Evolutionary conservation across 106 monocot genomes (phyloP).

Genomic region (Agapanthus africanus): DNA sequence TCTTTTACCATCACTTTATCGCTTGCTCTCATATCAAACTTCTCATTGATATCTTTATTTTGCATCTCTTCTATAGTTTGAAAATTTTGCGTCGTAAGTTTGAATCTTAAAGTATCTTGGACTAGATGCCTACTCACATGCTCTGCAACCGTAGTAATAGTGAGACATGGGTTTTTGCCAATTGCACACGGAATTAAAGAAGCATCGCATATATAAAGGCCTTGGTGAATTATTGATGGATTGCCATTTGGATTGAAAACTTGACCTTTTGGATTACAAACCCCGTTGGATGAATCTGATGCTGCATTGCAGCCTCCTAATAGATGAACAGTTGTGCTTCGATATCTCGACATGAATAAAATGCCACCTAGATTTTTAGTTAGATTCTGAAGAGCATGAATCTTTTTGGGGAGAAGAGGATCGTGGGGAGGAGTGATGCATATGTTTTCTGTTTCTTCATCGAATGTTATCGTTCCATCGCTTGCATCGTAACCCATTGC

Average conservation of each 20-base stretch:
- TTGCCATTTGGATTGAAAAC: constrained; percentile 10
- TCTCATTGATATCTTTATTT: background rate
- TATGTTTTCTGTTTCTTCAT: constrained; percentile 21
- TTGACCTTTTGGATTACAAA: constrained; percentile 25
- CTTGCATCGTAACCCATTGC: constrained; percentile 26
- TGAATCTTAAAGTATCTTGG: constrained; percentile 20
- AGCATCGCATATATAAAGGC: constrained; percentile 33
- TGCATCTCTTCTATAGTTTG: background rate
- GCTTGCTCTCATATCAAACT: background rate
- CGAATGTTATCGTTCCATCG: constrained; percentile 26
- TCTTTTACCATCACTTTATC: constrained; percentile 23
- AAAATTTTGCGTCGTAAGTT: background rate
- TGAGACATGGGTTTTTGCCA: constrained; percentile 30
- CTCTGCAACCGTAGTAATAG: constrained; percentile 26
- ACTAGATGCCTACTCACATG: constrained; percentile 14
- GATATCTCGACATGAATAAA: constrained; percentile 32
- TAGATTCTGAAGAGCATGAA: constrained; percentile 27
- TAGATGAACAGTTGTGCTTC: constrained; percentile 37
- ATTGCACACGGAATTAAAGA: constrained; percentile 36
- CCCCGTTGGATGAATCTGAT: constrained; percentile 18
- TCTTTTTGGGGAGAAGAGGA: constrained; percentile 35
- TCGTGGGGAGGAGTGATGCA: constrained; percentile 17
- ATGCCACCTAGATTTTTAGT: constrained; percentile 32
- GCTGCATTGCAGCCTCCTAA: constrained; percentile 40
- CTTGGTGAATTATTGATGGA: constrained; percentile 18